These are phyloP conservation scores for Fusarium tanahbumbuense DNA, from an alignment of 2,329 filamentous ascomycete species.

Conservation along the genomic window DNA sequence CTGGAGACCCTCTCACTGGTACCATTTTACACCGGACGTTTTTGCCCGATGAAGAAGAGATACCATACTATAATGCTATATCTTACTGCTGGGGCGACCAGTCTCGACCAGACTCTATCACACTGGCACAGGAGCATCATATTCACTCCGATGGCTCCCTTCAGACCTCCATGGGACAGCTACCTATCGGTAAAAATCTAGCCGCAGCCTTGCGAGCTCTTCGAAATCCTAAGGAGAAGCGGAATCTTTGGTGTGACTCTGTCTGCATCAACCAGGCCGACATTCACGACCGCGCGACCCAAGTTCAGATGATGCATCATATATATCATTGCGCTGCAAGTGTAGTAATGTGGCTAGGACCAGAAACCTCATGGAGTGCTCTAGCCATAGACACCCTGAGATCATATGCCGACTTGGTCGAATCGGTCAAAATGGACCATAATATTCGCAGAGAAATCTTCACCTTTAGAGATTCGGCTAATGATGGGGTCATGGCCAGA, in stretches of 20 bases:
- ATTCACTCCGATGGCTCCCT: background rate
- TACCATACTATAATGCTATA: background rate
- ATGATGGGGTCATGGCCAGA: fast-evolving
- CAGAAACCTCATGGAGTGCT: background rate
- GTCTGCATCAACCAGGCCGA: slow-evolving; percentile 5
- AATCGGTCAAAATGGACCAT: background rate
- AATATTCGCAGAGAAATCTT: background rate
- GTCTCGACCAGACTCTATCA: background rate
- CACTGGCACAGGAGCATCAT: background rate
- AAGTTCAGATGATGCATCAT: background rate
- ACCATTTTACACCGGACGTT: background rate
- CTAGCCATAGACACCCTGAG: background rate
- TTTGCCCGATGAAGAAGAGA: background rate
- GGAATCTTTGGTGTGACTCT: slow-evolving; percentile 1
- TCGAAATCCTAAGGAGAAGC: background rate
- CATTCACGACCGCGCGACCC: background rate
- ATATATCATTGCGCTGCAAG: background rate
- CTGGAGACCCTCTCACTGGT: background rate
- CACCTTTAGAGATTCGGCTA: background rate
- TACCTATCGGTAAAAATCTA: background rate
- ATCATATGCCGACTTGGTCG: background rate
- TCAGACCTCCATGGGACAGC: background rate
- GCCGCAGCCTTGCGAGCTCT: background rate
- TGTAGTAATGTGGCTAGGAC: slow-evolving; percentile 5
- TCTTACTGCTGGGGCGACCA: slow-evolving; percentile 10